These are phyloP conservation scores for Calonectria fujianensis DNA, from an alignment of 2,329 filamentous ascomycete genomes.

Conservation along the genomic window DNA sequence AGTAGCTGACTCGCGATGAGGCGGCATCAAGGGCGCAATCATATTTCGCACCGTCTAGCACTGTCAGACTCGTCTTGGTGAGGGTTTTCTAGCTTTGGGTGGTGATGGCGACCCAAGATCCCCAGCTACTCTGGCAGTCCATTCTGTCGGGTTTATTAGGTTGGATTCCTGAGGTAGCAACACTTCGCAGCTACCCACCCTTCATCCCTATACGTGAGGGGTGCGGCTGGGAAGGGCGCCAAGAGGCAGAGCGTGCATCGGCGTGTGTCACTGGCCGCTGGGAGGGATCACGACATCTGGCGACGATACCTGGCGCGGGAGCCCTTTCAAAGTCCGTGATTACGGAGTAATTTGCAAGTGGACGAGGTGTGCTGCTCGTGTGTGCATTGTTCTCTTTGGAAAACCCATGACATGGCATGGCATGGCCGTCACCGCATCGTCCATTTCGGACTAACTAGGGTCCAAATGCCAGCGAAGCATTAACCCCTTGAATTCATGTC, in stretches of 20 bases:
- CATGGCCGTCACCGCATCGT: slow-evolving; percentile 29
- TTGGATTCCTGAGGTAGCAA: slow-evolving; percentile 35
- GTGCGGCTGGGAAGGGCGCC: slow-evolving; percentile 20
- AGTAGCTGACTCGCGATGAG: slow-evolving; percentile 15
- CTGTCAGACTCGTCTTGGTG: neutral
- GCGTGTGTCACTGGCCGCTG: slow-evolving; percentile 35
- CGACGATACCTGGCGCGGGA: slow-evolving; percentile 6
- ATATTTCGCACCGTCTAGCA: slow-evolving; percentile 2
- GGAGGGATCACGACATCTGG: slow-evolving; percentile 31
- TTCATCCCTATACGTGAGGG: neutral
- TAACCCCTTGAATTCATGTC: slow-evolving; percentile 35
- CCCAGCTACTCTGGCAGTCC: slow-evolving; percentile 28
- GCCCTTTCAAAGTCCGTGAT: slow-evolving; percentile 5
- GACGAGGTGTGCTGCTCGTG: neutral
- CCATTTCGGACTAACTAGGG: slow-evolving; percentile 19
- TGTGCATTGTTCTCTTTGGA: neutral
- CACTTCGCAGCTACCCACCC: slow-evolving; percentile 12
- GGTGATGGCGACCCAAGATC: slow-evolving; percentile 22
- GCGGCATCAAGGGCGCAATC: neutral
- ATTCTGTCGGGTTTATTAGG: slow-evolving; percentile 21
- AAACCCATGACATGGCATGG: neutral
- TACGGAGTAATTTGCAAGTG: slow-evolving; percentile 1
- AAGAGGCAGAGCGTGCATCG: slow-evolving; percentile 27
- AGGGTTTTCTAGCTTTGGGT: neutral
- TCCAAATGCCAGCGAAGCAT: slow-evolving; percentile 37